phyloP scores from a whole-genome alignment of 305 asterid genomes.

The Andrographis paniculata region DNA sequence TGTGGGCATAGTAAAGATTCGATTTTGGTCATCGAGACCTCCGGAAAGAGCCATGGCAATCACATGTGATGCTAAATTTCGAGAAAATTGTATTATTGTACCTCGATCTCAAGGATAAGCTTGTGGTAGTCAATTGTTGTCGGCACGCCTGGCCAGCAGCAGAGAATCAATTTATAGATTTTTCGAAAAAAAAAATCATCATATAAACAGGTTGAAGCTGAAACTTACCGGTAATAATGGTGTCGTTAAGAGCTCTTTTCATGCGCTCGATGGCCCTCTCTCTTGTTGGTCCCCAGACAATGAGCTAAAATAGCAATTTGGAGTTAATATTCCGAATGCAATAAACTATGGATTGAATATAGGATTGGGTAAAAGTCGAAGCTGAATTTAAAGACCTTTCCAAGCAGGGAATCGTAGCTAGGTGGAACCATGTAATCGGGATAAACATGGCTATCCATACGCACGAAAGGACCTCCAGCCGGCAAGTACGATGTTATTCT shows the following conservation, averaged over 20 bases:
- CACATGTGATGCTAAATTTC: slow-evolving; percentile 11
- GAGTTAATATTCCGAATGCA: slow-evolving; percentile 13
- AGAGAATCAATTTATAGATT: no score
- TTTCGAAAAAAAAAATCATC: slow-evolving; percentile 7
- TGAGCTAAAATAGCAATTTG: slow-evolving; percentile 46
- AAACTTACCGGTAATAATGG: slow-evolving; percentile 69
- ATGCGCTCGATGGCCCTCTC: slow-evolving; percentile 90
- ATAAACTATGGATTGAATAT: no score
- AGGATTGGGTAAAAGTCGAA: not conserved
- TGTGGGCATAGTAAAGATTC: slow-evolving; percentile 19
- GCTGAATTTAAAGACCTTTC: slow-evolving; percentile 49
- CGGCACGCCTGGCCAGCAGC: slow-evolving; percentile 70
- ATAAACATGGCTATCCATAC: slow-evolving; percentile 99
- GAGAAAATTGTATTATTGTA: slow-evolving; percentile 16
- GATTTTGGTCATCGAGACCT: not conserved
- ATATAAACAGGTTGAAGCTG: not conserved
- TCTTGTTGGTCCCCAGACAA: slow-evolving; percentile 98
- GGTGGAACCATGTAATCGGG: slow-evolving; percentile 99
- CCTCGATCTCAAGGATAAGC: slow-evolving; percentile 95
- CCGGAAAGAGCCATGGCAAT: slow-evolving; percentile 1
- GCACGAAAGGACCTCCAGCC: slow-evolving; percentile 94
- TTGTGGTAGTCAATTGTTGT: slow-evolving; percentile 96
- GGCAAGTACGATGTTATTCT: slow-evolving; percentile 92
- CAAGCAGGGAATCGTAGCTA: slow-evolving; percentile 95
- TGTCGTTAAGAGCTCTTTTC: slow-evolving; percentile 96